Base-by-base conservation (phyloP, 129 eudicot genomes). In the Gnaphalium uliginosum region DNA sequence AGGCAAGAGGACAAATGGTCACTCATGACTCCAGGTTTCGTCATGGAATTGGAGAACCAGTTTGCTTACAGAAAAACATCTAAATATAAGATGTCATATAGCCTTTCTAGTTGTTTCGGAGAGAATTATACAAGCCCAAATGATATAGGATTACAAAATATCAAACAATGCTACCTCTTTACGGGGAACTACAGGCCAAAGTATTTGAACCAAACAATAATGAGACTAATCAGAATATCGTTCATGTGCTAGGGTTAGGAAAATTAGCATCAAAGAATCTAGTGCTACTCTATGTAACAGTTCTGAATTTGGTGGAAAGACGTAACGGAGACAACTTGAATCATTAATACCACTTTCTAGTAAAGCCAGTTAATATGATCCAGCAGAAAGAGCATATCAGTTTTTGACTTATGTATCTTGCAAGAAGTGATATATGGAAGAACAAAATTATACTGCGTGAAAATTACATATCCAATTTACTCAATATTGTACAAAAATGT, bases 341-440 rank as follows among this genome's bases (percentile, higher is more conserved):
- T 22, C 25, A 58, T 23, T 14, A 58, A 37, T 33, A 56, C 14
- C 8, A 13, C 4, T 6, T 10, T 11, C 35, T 72, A 48, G 33
- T 73, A 59, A 15, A 19, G 19, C 66, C 53, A 13, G 33, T 14
- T 72, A 30, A 72, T 72, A 54, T 56, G 35, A 72, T 54, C 29
- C 25, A 56, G 43, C 76, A 30, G 53, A 56, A 21, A 24, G 22
- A n/a, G 48, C 1, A 51, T 29, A 25, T 70, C 75, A 22, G 63
- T 30, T 10, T 54, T 13, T 51, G 48, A 51, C 15, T 13, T 56
- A 25, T 70, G 14, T 27, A 29, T 23, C 53, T 53, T 30, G 32
- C 29, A 54, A 57, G 67, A 72, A 24, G 19, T 21, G 43, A 29
- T 48, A 25, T 17, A 66, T 66, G 70, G 46, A n/a, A 30, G 10